Percentiles rank a stretch among this genome's conserved stretches.
phyloP scores from a whole-genome alignment of 1,284 basidiomycete species.

The Schizopora paradoxa region DNA sequence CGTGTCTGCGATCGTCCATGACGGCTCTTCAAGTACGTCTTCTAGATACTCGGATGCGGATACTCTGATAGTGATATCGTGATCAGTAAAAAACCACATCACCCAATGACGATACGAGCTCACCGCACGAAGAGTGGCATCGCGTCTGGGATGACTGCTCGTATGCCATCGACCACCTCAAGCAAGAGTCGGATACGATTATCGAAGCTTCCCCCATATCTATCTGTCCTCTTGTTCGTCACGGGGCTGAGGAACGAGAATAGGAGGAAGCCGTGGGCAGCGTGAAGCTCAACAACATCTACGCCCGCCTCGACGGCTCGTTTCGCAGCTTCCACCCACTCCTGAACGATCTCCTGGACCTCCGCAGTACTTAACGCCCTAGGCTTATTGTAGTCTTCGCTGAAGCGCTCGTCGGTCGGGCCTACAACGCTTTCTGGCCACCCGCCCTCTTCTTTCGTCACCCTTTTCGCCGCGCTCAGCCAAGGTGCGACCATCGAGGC shows the following conservation, averaged over 20 bases:
- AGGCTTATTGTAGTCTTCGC: conserved; percentile 45
- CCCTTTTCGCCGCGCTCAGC: conserved; percentile 24
- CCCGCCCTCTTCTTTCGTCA: conserved; percentile 33
- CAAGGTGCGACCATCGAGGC: conserved; percentile 46
- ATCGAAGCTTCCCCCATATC: conserved; percentile 51
- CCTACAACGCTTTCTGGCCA: conserved; percentile 40
- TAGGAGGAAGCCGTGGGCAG: conserved; percentile 43
- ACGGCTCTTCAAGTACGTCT: conserved; percentile 36
- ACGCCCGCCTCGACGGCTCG: conserved; percentile 34
- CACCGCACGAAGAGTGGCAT: conserved; percentile 49
- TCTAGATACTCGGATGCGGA: conserved; percentile 56
- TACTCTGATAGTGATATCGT: conserved; percentile 39
- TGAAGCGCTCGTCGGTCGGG: conserved; percentile 46
- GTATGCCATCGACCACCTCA: conserved; percentile 38
- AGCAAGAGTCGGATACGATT: conserved; percentile 45
- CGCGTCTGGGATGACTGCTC: conserved; percentile 35
- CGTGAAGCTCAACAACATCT: conserved; percentile 58
- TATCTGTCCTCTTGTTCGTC: conserved; percentile 47
- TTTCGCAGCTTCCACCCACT: conserved; percentile 43
- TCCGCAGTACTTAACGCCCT: conserved; percentile 45
- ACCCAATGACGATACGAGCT: conserved; percentile 30
- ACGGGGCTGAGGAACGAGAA: conserved; percentile 39
- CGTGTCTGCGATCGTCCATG: conserved; percentile 55
- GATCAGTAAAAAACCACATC: conserved; percentile 29
- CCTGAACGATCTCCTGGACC: conserved; percentile 41